Percentiles rank a stretch among this genome's conserved stretches.
phyloP scores from a whole-genome alignment of 371 early-diverging fungal species.

The Mortierella sp. region DNA sequence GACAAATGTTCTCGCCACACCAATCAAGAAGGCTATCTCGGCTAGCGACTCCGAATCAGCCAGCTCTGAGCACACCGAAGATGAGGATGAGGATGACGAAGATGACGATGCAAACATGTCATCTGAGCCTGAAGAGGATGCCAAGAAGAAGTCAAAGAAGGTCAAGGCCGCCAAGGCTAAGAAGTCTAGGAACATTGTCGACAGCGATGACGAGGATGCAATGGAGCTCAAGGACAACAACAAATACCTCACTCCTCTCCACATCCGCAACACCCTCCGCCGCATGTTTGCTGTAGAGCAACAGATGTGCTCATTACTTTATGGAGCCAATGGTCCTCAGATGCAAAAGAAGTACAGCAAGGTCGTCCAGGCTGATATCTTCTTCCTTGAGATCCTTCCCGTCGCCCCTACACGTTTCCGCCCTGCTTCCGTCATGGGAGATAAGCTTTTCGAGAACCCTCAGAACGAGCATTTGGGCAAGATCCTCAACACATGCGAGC shows the following conservation, averaged over 20 bases:
- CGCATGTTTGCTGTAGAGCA: constrained; percentile 84
- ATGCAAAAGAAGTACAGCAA: constrained; percentile 56
- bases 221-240: constrained; percentile 60
- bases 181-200: constrained; percentile 53
- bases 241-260: constrained; percentile 81
- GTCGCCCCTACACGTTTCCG: constrained; percentile 98
- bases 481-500: constrained; percentile 87
- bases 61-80: constrained; percentile 50
- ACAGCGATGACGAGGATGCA: constrained; percentile 61
- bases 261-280: constrained; percentile 83
- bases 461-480: constrained; percentile 91
- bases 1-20: constrained; percentile 59
- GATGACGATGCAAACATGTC: constrained; percentile 56
- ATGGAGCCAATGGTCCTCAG: constrained; percentile 77
- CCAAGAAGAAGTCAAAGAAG: constrained; percentile 51
- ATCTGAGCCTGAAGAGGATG: constrained; percentile 56
- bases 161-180: constrained; percentile 23
- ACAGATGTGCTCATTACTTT: constrained; percentile 81
- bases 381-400: constrained; percentile 95
- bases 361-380: constrained; percentile 80
- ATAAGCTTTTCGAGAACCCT: constrained; percentile 93
- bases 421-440: constrained; percentile 92
- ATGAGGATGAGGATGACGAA: constrained; percentile 44
- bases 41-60: constrained; percentile 32
- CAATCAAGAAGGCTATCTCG: constrained; percentile 23